Evolutionary conservation across 2,329 filamentous ascomycete genomes (phyloP).

Genomic region (Rutstroemia sp.): DNA sequence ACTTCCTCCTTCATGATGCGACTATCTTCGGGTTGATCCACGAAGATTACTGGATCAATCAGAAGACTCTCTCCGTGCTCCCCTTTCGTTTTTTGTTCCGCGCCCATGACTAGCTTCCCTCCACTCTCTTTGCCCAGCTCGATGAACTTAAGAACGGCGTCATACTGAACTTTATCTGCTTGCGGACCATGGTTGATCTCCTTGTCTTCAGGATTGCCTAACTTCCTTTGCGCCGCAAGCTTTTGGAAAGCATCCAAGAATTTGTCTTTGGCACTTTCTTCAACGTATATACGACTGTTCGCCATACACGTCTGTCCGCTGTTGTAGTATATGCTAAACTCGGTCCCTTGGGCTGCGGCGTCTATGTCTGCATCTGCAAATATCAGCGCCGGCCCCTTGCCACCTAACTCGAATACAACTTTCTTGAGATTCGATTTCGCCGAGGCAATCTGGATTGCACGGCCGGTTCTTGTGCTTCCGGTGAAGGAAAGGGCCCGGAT

Average conservation of each 20-base stretch:
- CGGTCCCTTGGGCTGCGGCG: constrained; percentile 39
- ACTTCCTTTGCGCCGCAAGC: constrained; percentile 28
- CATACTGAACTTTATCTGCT: constrained; percentile 36
- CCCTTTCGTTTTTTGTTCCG: constrained; percentile 25
- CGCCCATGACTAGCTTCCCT: constrained; percentile 30
- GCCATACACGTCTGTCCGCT: constrained; percentile 54
- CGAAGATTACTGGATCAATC: constrained; percentile 63
- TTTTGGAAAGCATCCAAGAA: constrained; percentile 33
- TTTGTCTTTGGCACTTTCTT: constrained; percentile 43
- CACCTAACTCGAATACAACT: constrained; percentile 36
- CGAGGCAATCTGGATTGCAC: constrained; percentile 31
- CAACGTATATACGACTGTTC: constrained; percentile 49
- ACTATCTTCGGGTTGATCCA: constrained; percentile 57
- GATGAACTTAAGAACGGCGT: constrained; percentile 36
- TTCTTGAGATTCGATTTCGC: constrained; percentile 34
- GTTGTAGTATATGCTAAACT: constrained; percentile 41
- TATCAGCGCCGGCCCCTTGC: constrained; percentile 34
- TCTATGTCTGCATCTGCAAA: constrained; percentile 37
- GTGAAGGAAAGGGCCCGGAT: constrained; percentile 23
- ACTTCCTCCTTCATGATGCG: constrained; percentile 64
- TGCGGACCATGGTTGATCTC: constrained; percentile 40
- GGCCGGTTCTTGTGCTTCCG: constrained; percentile 30
- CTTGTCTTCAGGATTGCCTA: constrained; percentile 28
- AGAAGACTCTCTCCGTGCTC: constrained; percentile 44
- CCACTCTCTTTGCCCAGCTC: constrained; percentile 32